Conservation (phyloP, 768 basidiomycete genomes). For the Trametopsis cervina region DNA sequence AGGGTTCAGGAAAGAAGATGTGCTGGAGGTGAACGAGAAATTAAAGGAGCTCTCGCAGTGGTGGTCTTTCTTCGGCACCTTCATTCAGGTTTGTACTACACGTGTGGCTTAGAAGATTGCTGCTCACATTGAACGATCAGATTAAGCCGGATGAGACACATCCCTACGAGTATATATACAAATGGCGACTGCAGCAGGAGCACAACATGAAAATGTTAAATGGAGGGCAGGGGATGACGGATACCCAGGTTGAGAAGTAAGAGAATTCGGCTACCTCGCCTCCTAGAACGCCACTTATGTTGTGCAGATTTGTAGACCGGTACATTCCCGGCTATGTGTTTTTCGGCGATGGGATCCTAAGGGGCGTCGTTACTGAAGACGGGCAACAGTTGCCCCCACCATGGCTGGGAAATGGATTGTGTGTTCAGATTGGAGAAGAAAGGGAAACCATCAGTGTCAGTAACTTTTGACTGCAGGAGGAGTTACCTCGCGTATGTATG, state of each 20-base stretch:
- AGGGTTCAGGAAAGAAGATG: constrained; percentile 40
- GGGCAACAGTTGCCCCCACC: constrained; percentile 17
- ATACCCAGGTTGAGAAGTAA: constrained; percentile 60
- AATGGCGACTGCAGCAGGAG: constrained; percentile 89
- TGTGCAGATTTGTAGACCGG: constrained; percentile 72
- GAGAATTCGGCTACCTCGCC: too few relatives aligned
- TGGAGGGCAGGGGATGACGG: constrained; percentile 85
- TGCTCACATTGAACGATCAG: constrained; percentile 23
- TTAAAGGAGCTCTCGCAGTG: constrained; percentile 54
- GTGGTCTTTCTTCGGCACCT: constrained; percentile 67
- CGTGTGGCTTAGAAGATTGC: background rate
- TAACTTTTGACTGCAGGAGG: constrained; percentile 39
- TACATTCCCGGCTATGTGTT: constrained; percentile 94
- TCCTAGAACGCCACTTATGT: too few relatives aligned
- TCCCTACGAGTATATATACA: constrained; percentile 57
- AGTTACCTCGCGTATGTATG: too few relatives aligned
- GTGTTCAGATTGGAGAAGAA: constrained; percentile 45
- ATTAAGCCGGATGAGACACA: constrained; percentile 30
- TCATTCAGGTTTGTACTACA: constrained; percentile 58
- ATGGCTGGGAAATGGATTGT: constrained; percentile 47
- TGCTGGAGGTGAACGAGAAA: constrained; percentile 56
- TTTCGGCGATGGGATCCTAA: constrained; percentile 55
- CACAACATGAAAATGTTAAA: constrained; percentile 80
- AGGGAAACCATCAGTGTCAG: constrained; percentile 39
- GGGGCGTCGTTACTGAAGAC: constrained; percentile 22